Evolutionary conservation across 768 basidiomycete genomes (phyloP), one percentile per base, ranked within the genome.

Genomic region (Lyophyllum atratum): DNA sequence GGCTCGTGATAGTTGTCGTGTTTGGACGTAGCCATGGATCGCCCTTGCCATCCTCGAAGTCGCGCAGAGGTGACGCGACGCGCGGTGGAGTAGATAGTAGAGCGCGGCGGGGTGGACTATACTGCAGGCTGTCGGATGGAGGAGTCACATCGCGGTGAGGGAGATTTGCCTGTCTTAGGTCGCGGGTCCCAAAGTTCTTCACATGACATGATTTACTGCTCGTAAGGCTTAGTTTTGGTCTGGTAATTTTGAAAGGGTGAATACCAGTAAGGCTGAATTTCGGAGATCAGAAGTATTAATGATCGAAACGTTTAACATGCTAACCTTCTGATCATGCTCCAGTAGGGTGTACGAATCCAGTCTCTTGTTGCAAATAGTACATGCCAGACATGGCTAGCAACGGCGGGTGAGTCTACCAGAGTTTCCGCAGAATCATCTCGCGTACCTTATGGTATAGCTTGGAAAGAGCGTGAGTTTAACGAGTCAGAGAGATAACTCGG

Each of bases 241-340:
- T 45, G 29, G 52, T 12, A 7, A 11, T 44, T 29, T 26, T 19
- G 25, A 31, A n/a, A 43, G 37, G 29, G 28, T 43, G 15, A 71
- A 33, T 61, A 83, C 83, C 83, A 85, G 65, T 81, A 85, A 7
- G 83, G 83, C 81, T 84, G 59, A 19, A 49, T 11, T 28, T 6
- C 2, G 15, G 2, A 31, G 15, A 49, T 53, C 25, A 42, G 37
- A 44, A 28, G 40, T 9, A 15, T 54, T 34, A 49, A 29, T 49
- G 34, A 40, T 43, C 39, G 19, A 39, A 44, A 39, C 47, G 45
- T 54, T 52, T 48, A 28, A 33, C 42, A 51, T 37, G 68, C 84
- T 53, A 59, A 91, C 93, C 80, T 90, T 76, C 66, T 88, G 81
- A 65, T 95, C 85, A 67, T 95, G 93, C 69, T 95, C 93, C 7